phyloP scores from a whole-genome alignment of 352 stramenopile species.

The Albugo laibachii region DNA sequence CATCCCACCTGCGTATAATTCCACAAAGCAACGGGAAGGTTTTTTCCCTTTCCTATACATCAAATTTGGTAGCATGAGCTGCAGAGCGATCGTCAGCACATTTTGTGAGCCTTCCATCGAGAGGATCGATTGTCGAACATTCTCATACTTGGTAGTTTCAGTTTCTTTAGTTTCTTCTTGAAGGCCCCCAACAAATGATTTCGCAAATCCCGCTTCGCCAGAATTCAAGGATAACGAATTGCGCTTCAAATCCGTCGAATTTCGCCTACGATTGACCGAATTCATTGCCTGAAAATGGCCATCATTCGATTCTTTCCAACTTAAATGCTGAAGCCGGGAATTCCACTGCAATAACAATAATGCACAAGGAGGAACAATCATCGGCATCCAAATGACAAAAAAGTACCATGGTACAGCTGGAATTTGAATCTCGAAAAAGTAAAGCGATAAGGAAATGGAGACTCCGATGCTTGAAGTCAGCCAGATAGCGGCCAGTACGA shows the following conservation, averaged over 20 bases:
- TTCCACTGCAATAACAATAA: slow-evolving; percentile 79
- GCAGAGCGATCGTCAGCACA: slow-evolving; percentile 51
- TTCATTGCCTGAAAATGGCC: not conserved
- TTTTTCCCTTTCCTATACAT: no score
- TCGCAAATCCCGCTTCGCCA: not conserved
- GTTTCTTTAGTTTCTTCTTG: not conserved
- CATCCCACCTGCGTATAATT: slow-evolving; percentile 51
- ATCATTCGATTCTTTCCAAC: slow-evolving; percentile 18
- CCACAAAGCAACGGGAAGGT: slow-evolving; percentile 32
- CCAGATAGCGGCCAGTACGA: slow-evolving; percentile 52
- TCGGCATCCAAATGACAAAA: slow-evolving; percentile 63
- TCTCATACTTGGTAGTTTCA: not conserved
- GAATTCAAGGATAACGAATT: not conserved
- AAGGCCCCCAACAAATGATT: not conserved
- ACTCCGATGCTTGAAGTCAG: slow-evolving; percentile 24
- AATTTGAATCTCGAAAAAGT: slow-evolving; percentile 44
- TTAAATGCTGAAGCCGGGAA: slow-evolving; percentile 45
- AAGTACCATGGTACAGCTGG: slow-evolving; percentile 58
- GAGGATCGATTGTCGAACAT: not conserved
- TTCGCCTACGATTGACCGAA: not conserved
- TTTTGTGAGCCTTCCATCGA: slow-evolving; percentile 32
- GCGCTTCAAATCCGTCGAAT: not conserved
- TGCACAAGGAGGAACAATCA: slow-evolving; percentile 39
- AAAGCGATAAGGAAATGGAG: not conserved
- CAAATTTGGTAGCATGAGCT: slow-evolving; percentile 4